phyloP scores from a whole-genome alignment of 306 rosid species.

The Trichosanthes cucumerina region DNA sequence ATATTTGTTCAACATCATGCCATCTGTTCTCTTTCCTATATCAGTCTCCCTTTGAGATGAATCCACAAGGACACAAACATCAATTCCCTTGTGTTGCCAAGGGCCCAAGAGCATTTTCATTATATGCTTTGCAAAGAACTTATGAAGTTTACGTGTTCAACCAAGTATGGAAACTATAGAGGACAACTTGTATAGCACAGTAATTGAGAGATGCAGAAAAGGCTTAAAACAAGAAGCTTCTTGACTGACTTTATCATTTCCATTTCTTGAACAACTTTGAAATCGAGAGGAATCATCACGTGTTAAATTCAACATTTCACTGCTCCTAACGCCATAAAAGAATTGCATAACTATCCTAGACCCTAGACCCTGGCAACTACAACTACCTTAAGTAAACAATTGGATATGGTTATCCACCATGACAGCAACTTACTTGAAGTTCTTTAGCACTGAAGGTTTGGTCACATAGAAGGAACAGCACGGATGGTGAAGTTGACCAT shows the following conservation, averaged over 20 bases:
- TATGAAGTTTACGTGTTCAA: background rate
- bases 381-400: background rate
- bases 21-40: background rate
- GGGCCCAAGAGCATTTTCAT: background rate
- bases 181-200: background rate
- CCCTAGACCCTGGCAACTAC: background rate
- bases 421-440: constrained; percentile 44
- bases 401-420: background rate
- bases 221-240: background rate
- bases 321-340: background rate
- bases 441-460: constrained; percentile 28
- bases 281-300: background rate
- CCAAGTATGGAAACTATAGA: background rate
- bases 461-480: constrained; percentile 20
- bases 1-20: background rate
- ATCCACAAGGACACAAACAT: background rate
- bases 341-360: background rate
- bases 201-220: background rate
- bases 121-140: background rate
- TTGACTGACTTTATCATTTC: background rate
- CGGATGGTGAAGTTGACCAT: constrained; percentile 21
- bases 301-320: background rate
- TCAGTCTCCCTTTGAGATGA: background rate
- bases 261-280: background rate
- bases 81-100: background rate